Evolutionary conservation across 768 basidiomycete genomes (phyloP).

Genomic region (Mycena sanguinolenta): DNA sequence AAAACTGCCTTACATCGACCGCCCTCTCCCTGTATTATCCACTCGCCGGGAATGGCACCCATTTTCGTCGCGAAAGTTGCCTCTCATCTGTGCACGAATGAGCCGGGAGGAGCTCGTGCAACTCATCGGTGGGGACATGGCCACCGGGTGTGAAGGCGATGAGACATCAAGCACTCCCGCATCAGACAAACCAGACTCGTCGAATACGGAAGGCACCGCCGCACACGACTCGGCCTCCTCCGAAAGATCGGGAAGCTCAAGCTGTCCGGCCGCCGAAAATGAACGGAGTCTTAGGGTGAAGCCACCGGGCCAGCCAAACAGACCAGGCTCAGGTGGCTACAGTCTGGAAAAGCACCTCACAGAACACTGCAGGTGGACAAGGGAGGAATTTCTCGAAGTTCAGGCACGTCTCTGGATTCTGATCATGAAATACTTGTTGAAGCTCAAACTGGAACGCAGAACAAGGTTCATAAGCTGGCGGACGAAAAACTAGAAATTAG

Average conservation of each 20-base stretch:
- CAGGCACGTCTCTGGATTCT: neutral
- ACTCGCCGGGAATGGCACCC: neutral
- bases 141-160: neutral
- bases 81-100: neutral
- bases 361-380: neutral
- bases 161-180: neutral
- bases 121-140: neutral
- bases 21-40: neutral
- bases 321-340: conserved; percentile 4
- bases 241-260: neutral
- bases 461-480: neutral
- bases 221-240: neutral
- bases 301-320: conserved; percentile 10
- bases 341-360: neutral
- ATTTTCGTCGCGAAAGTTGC: neutral
- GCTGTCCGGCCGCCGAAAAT: neutral
- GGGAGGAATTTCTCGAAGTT: neutral
- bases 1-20: neutral
- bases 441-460: neutral
- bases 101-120: neutral
- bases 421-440: neutral
- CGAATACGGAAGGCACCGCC: neutral
- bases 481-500: neutral
- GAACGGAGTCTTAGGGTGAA: neutral
- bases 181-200: no score